Conservation (phyloP, 306 rosid species). For the Trifolium dubium region DNA sequence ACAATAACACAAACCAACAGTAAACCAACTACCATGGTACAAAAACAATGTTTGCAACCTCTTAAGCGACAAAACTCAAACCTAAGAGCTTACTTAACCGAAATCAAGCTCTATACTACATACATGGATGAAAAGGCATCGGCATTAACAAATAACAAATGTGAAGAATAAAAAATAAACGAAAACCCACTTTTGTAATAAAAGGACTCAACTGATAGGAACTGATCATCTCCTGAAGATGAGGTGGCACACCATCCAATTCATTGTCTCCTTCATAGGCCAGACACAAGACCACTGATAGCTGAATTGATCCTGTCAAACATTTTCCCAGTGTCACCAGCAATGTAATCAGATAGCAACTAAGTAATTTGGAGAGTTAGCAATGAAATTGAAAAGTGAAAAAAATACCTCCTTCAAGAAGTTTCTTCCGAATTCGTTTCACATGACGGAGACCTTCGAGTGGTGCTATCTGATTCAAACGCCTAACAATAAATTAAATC, state of each 20-base stretch:
- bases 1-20: too few relatives aligned
- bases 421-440: conserved; percentile 77
- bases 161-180: conserved; percentile 33
- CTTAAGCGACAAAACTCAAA: not conserved
- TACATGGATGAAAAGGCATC: not conserved
- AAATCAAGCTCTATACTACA: not conserved
- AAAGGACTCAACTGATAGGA: conserved; percentile 84
- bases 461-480: conserved; percentile 68
- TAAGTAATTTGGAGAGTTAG: not conserved
- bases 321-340: conserved; percentile 39
- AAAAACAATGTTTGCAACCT: too few relatives aligned
- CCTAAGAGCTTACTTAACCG: not conserved
- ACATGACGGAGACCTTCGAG: conserved; percentile 75
- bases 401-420: conserved; percentile 55
- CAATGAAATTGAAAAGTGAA: not conserved
- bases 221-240: conserved; percentile 62
- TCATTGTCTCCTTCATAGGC: conserved; percentile 61
- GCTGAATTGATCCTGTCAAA: conserved; percentile 61
- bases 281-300: conserved; percentile 69
- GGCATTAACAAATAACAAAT: not conserved
- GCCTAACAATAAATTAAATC: conserved; percentile 51
- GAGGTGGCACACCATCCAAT: conserved; percentile 53
- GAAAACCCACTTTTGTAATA: conserved; percentile 81
- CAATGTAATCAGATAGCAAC: conserved; percentile 12
- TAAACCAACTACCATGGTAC: too few relatives aligned